These are phyloP conservation scores for Chlamydomonas asymmetrica DNA, from an alignment of 139 green algal genomes.

Conservation along the genomic window DNA sequence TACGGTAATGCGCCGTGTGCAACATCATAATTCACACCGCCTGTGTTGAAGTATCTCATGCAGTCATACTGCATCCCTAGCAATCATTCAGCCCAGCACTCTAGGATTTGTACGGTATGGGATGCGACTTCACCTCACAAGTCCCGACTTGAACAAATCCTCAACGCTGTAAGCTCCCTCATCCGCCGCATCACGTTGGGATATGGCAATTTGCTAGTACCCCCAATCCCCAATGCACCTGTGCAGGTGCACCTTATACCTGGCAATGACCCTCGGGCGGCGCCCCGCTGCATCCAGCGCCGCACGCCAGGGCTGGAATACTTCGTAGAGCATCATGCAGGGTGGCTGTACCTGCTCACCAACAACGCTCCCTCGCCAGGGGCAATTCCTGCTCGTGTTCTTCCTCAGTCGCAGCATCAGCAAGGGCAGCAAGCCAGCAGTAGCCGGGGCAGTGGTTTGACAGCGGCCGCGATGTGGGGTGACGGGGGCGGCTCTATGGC, in stretches of 20 bases:
- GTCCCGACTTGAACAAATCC: neutral
- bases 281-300: constrained; percentile 37
- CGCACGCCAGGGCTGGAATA: constrained; percentile 65
- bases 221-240: neutral
- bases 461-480: constrained; percentile 46
- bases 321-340: constrained; percentile 68
- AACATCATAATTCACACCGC: neutral
- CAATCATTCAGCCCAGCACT: neutral
- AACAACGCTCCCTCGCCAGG: constrained; percentile 40
- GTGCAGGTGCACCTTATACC: constrained; percentile 62
- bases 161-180: neutral
- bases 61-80: neutral
- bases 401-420: neutral
- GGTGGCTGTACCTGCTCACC: constrained; percentile 42
- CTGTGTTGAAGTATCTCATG: neutral
- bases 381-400: too few species aligned
- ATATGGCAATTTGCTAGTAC: neutral
- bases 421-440: neutral
- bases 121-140: neutral
- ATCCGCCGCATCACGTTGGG: neutral
- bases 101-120: neutral
- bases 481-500: too few species aligned
- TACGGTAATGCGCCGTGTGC: neutral
- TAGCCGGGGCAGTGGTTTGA: constrained; percentile 21
- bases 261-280: neutral